Base-by-base conservation (phyloP, 2,329 filamentous ascomycete species). In the Colletotrichum lupini region DNA sequence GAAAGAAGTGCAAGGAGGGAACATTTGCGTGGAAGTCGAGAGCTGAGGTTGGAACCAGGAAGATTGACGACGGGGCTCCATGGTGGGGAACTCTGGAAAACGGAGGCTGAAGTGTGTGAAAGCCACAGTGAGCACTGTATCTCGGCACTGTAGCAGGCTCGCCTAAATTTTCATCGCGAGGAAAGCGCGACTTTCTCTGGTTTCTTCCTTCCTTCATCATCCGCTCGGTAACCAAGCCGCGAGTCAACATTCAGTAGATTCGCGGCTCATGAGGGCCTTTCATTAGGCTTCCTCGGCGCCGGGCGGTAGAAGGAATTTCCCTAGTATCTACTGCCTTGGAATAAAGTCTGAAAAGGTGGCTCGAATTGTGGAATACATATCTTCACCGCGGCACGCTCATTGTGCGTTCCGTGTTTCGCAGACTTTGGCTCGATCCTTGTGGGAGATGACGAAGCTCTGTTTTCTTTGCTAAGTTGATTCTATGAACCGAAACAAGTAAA, bases 261-360 rank as follows among this genome's bases (percentile, higher is more conserved):
- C 78, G 81, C 80, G 78, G 80, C 72, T 81, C 80, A 81, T 76
- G 72, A 76, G 75, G 73, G 67, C 71, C 87, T 89, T 89, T 89
- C 89, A 90, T 84, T 89, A 90, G 86, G 83, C 81, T 79, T 82
- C 82, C 82, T 83, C 82, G 76, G 77, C 82, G 84, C 84, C 86
- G 89, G 87, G 91, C 89, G 91, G 88, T 82, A 93, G 91, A 93
- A 75, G 28, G 65, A 79, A 73, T 69, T 90, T 92, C 87, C 90
- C 92, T 92, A 92, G 93, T 95, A 95, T 95, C 93, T 95, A 92
- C 93, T 94, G 91, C 92, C 92, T 92, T 93, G 89, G 92, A 95
- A 90, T 92, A 84, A 84, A 83, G 82, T 87, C 87, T 94, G 93
- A 94, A 90, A 91, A 91, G 91, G 92, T 91, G 87, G 93, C 92